These are phyloP conservation scores for Solanum virginianum DNA, from an alignment of 257 asterid species.

Conservation along the genomic window DNA sequence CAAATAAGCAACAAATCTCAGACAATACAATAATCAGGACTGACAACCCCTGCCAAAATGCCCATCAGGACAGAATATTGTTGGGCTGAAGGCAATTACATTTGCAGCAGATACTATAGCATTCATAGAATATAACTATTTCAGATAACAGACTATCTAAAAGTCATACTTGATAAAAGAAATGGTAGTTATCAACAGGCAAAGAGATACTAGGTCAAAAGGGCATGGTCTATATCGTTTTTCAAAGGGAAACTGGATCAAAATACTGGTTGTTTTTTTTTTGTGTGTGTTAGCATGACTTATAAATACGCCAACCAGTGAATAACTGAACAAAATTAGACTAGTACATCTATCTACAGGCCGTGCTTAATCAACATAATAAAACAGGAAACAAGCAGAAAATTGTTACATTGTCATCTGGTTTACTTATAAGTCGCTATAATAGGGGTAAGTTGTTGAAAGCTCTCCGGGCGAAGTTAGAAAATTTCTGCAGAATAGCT, in stretches of 20 bases:
- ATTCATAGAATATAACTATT: neutral
- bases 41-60: neutral
- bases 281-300: neutral
- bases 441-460: neutral
- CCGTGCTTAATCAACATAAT: neutral
- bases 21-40: neutral
- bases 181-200: neutral
- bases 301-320: neutral
- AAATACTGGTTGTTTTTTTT: neutral
- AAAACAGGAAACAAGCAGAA: neutral
- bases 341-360: neutral
- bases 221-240: neutral
- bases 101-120: neutral
- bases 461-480: neutral
- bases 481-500: neutral
- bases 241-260: neutral
- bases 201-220: neutral
- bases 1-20: conserved; percentile 1
- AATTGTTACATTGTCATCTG: neutral
- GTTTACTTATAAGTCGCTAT: neutral
- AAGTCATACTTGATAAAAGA: neutral
- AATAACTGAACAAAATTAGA: neutral
- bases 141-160: neutral
- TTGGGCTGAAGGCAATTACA: neutral
- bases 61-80: neutral